Evolutionary conservation across 108 stramenopile species (phyloP).

Genomic region (Skeletonema grethae): DNA sequence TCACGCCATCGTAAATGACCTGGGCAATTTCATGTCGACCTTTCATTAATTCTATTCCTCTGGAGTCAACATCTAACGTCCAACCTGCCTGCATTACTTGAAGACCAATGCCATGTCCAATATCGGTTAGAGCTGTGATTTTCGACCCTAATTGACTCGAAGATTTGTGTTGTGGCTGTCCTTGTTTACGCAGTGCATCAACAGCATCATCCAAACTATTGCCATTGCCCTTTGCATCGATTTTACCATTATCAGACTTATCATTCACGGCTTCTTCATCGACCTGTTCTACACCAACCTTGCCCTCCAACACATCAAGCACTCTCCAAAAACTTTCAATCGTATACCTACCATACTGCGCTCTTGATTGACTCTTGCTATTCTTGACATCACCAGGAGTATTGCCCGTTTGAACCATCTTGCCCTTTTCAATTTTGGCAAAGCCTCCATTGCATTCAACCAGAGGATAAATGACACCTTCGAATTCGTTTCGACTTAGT

Average conservation of each 20-base stretch:
- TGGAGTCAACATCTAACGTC: constrained; percentile 10
- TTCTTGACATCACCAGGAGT: background rate
- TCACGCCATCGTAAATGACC: background rate
- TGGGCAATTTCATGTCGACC: constrained; percentile 15
- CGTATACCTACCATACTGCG: constrained; percentile 31
- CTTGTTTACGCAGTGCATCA: no score
- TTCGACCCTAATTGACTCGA: constrained; percentile 1
- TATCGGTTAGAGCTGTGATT: constrained; percentile 24
- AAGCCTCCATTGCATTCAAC: constrained; percentile 11
- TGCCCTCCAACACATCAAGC: constrained; percentile 24
- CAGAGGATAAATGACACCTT: constrained; percentile 4
- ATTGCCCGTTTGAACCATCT: constrained; percentile 17
- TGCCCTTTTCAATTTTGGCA: constrained; percentile 21
- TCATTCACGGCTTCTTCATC: background rate
- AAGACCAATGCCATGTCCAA: constrained; percentile 34
- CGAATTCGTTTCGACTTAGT: constrained; percentile 9
- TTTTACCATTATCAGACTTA: background rate
- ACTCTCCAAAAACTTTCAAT: constrained; percentile 13
- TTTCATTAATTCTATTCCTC: constrained; percentile 28
- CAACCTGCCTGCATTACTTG: constrained; percentile 26
- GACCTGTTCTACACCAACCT: background rate
- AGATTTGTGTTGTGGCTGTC: background rate
- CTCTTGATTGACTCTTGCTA: constrained; percentile 11
- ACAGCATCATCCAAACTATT: no score
- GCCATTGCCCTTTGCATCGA: background rate